Evolutionary conservation across 148 eudicot species (phyloP), one percentile per base, ranked within the genome.

Genomic region (Silene uniflora): DNA sequence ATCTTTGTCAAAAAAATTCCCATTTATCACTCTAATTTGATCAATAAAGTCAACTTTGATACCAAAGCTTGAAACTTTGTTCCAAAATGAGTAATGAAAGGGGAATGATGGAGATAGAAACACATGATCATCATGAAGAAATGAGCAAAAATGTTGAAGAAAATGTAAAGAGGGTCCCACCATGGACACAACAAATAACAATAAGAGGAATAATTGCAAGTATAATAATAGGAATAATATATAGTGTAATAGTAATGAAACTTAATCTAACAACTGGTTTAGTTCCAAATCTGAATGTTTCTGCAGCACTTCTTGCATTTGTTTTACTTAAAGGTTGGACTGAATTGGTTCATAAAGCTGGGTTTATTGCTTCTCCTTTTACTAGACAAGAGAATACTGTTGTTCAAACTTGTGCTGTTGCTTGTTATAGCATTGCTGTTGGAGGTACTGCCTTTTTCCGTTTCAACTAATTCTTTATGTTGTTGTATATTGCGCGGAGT

Each of bases 331-430:
- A 73, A 19, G 76, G 84, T 49, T 92, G 97, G 97, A 90, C 91
- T 3, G 79, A 83, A 22, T 62, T 92, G 42, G 81, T 89, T n/a
- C 71, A 87, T 0, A 92, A 83, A 82, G 81, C 82, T 25, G 88
- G 90, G 59, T 60, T 89, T 81, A 67, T 74, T 2, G 72, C 86
- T 2, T 62, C 85, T 24, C 95, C 95, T 0, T 92, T 92, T 74
- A 92, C 91, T 16, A 81, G 83, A 71, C 95, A 92, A 74, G 97
- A 92, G 82, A 92, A 92, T 63, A 92, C 97, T 1, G 59, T 89
- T 25, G 86, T 90, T 71, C 97, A 92, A 77, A 92, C 97, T 8
- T 90, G 90, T 84, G 95, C 97, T 21, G 95, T 90, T 79, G 95
- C 97, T 35, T 90, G 95, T 74, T 92, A 92, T 42, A 87, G 93